Evolutionary conservation across 2,329 filamentous ascomycete species (phyloP), one percentile per base, ranked within the genome.

Genomic region (Trichoderma oligosporum): DNA sequence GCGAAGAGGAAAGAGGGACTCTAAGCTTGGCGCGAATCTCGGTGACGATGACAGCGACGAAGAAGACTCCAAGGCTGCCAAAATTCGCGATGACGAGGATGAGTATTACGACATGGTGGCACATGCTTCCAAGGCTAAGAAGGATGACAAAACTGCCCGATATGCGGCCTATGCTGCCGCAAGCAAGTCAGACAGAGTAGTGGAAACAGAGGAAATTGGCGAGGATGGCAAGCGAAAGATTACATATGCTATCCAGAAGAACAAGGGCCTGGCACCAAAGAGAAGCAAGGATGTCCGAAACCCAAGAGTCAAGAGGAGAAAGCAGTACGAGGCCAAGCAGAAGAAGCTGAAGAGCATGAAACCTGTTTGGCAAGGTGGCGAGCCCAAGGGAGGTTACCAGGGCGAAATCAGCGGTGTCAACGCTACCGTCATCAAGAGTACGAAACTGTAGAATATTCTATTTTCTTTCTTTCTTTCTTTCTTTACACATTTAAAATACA

Each of bases 371-470:
- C 90, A 91, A 74, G 90, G 90, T 64, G 89, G 90, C 61, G 86
- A 95, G 76, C 85, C 89, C 65, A 84, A 83, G 68, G 88, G 91
- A 67, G 88, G 91, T 54, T 99, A 99, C 77, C 84, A 84, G 63
- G 94, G 94, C 76, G 94, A 97, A 73, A 76, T 88, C 76, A 94
- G 92, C 39, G 94, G 94, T 84, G 96, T 99, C 76, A 97, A 97
- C 80, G 89, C 87, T 65, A 88, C 89, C 18, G 75, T 99, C 73
- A 85, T 97, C 67, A 96, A 94, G 84, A 96, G 91, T 81, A 82
- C 89, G 69, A 97, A 94, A 79, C 78, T 99, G 75, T 93, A 84
- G 68, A 84, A 68, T 36, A 46, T n/a, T n/a, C n/a, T n/a, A n/a
- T n/a, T n/a, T n/a, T n/a, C n/a, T n/a, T n/a, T n/a, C n/a, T n/a